Base-by-base conservation (phyloP, 163 green algal species). In the Scenedesmus sp. region DNA sequence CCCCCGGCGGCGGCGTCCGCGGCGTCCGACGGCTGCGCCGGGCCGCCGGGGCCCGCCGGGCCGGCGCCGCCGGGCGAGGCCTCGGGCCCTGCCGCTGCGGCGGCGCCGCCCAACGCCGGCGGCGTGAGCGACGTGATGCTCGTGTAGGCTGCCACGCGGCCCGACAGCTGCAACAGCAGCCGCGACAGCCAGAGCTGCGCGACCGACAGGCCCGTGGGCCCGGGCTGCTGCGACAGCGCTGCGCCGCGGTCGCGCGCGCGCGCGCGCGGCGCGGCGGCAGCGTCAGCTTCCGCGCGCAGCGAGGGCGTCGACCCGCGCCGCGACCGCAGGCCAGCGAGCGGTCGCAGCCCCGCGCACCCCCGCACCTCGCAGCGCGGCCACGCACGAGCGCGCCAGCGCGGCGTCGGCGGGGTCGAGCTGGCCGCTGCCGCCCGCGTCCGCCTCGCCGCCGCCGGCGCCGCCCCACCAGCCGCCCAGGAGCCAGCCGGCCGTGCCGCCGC, bases 111-210 rank as follows among this genome's bases (percentile, higher is more conserved):
- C 33, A 85, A 57, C 15, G 85, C n/a, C 78, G 22, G 62, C 69
- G 2, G 69, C 75, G 17, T 80, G 70, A 33, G 77, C 63, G 28
- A 63, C 10, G 60, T 73, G 44, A 83, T 67, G 24, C 60, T 62
- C 14, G 77, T 80, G 71, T 91, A 90, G 9, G 89, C 70, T 57
- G 82, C 78, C 14, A 91, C 87, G 31, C 87, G 60, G 31, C 60
- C 60, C 0, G 88, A 89, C 34, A 96, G 84, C 62, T 81, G 54
- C 13, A 87, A 75, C 39, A 96, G 89, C 48, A 95, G 67, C 26
- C 91, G 83, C 3, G 85, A 84, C 39, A 96, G 87, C 91, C 91
- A 96, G 34, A 86, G 80, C 69, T 91, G 83, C 0, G 89, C 87
- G 3, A 89, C 78, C 9, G 84, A 75, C 11, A 88, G 64, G 2